Evolutionary conservation across 768 basidiomycete species (phyloP), one percentile per base, ranked within the genome.

Genomic region (Rossbeevera mucosa): DNA sequence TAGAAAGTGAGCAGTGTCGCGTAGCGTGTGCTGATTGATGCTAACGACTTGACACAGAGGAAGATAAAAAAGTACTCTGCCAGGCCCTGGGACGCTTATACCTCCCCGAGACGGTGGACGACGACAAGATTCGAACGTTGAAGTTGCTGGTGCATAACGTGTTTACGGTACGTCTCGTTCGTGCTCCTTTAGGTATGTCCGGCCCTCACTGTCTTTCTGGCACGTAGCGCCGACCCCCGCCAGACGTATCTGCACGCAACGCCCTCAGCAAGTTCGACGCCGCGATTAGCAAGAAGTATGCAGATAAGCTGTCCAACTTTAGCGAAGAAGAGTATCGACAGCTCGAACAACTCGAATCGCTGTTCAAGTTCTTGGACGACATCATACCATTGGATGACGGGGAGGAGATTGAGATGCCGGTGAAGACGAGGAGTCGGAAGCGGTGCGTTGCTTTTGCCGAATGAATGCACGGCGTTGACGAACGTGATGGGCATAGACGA

Each of bases 321-420:
- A 81, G 76, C 53, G 86, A 89, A 61, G 85, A 80, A 33, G 86
- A 90, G 40, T 83, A 80, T 53, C 72, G 85, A 53, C 74, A 46
- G 12, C 44, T 90, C 3, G 79, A 83, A 48, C 72, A 80, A 25
- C 76, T 88, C 24, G 76, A 80, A 36, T 76, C 80, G 0, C 60
- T 88, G 24, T 91, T 91, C 62, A 75, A 79, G 43, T 86, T 87
- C 63, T 60, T 90, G 64, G 88, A 91, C 56, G 80, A 82, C 9
- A 79, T 91, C 40, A 75, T 86, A 38, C 83, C 87, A 2, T 68
- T 81, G 38, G 83, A 82, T n/a, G 84, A 83, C 6, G 80, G 77
- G 7, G 83, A 85, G 36, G 70, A 74, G 16, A 54, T 71, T 5
- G 74, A 74, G 20, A 50, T 64, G 36, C 72, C 76, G 14, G 7